A percentile compares a stretch with the other conserved stretches of the same genome.
phyloP scores from a whole-genome alignment of 179 eudicot species.

The Drosera spatulata region DNA sequence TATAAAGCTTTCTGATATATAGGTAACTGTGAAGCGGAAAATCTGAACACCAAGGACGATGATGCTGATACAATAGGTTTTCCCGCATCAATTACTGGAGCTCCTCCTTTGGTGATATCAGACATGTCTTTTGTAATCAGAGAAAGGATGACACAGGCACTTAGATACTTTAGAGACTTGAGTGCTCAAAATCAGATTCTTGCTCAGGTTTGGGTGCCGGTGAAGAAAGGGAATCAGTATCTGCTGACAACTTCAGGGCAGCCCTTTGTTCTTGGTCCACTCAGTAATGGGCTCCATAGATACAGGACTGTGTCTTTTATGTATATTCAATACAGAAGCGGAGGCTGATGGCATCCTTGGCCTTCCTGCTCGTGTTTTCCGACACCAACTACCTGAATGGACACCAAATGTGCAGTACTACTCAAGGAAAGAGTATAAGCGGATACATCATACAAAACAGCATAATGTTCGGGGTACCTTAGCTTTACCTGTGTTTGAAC shows the following conservation, averaged over 20 bases:
- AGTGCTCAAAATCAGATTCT: slow-evolving; percentile 61
- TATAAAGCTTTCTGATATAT: not conserved
- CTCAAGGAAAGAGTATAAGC: slow-evolving; percentile 56
- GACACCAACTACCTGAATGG: slow-evolving; percentile 85
- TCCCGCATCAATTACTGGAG: slow-evolving; percentile 29
- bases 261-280: slow-evolving; percentile 80
- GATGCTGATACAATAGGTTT: slow-evolving; percentile 37
- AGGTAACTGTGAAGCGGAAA: slow-evolving; percentile 11
- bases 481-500: slow-evolving; percentile 80
- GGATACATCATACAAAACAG: slow-evolving; percentile 53
- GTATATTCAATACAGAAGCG: slow-evolving; percentile 68
- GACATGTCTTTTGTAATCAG: slow-evolving; percentile 50
- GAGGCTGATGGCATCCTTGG: slow-evolving; percentile 55
- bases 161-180: too few relatives aligned
- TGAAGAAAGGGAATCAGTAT: slow-evolving; percentile 46
- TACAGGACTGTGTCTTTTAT: slow-evolving; percentile 70
- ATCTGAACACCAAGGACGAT: slow-evolving; percentile 23
- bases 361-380: slow-evolving; percentile 60
- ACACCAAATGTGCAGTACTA: slow-evolving; percentile 87
- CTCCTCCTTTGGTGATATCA: slow-evolving; percentile 28
- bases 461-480: slow-evolving; percentile 59
- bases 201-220: slow-evolving; percentile 95
- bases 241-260: slow-evolving; percentile 91
- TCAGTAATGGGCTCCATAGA: slow-evolving; percentile 69
- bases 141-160: slow-evolving; percentile 12